Evolutionary conservation across 495 filamentous ascomycete genomes (phyloP).

Genomic region (Penicillium subrubescens): DNA sequence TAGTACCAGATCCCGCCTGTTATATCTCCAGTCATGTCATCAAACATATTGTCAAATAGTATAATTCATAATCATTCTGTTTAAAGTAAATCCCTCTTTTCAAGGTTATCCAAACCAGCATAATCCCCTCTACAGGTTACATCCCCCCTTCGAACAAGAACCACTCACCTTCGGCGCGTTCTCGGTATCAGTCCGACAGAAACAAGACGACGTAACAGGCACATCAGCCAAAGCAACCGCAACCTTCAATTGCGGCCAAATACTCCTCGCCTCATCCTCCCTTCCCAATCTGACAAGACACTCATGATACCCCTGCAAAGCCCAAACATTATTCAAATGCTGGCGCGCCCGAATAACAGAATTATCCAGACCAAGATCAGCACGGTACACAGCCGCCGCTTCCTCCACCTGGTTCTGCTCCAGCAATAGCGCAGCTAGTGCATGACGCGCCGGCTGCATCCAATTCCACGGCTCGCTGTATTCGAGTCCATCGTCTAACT

Average conservation of each 20-base stretch:
- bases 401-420: slow-evolving; percentile 62
- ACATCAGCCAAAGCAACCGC: slow-evolving; percentile 60
- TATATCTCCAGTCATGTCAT: no score
- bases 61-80: neutral
- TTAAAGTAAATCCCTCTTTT: neutral
- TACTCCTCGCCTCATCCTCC: slow-evolving; percentile 49
- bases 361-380: slow-evolving; percentile 61
- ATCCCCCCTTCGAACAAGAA: slow-evolving; percentile 16
- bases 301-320: slow-evolving; percentile 67
- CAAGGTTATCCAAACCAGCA: neutral
- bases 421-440: slow-evolving; percentile 62
- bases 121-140: neutral
- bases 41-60: neutral
- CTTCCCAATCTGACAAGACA: slow-evolving; percentile 57
- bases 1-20: no score
- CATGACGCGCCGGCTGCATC: slow-evolving; percentile 71
- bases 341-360: slow-evolving; percentile 58
- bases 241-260: slow-evolving; percentile 52
- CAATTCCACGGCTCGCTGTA: slow-evolving; percentile 72
- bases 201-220: slow-evolving; percentile 59
- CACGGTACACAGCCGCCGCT: slow-evolving; percentile 56
- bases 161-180: slow-evolving; percentile 16
- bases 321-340: slow-evolving; percentile 70
- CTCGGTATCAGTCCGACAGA: slow-evolving; percentile 51
- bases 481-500: slow-evolving; percentile 55